Evolutionary conservation across 2,329 filamentous ascomycete genomes (phyloP).

Genomic region (Penicillium brasilianum): DNA sequence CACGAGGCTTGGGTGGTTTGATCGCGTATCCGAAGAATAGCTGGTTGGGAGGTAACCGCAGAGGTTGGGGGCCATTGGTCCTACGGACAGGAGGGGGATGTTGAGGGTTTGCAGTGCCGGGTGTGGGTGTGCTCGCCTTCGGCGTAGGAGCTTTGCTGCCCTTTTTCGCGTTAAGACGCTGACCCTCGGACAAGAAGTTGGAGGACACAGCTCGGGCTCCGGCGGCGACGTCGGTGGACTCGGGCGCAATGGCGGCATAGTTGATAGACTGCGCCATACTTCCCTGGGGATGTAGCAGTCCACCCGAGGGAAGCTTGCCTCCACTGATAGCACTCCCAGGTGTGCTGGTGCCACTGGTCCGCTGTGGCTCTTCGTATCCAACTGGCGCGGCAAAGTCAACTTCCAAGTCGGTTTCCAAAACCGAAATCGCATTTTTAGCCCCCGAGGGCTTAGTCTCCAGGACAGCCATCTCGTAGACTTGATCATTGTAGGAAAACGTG

Average conservation of each 20-base stretch:
- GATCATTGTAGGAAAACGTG: conserved; percentile 95
- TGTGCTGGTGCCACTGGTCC: conserved; percentile 81
- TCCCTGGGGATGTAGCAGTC: conserved; percentile 79
- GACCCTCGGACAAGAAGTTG: conserved; percentile 79
- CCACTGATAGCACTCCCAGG: conserved; percentile 71
- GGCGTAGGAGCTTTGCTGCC: conserved; percentile 74
- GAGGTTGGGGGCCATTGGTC: conserved; percentile 81
- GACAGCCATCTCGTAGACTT: conserved; percentile 89
- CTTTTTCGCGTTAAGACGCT: conserved; percentile 83
- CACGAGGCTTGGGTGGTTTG: conserved; percentile 81
- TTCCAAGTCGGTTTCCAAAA: conserved; percentile 93
- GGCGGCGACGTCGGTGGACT: conserved; percentile 67
- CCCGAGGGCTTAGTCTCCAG: conserved; percentile 88
- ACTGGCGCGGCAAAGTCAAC: conserved; percentile 95
- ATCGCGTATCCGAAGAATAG: conserved; percentile 96
- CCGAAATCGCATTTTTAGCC: conserved; percentile 82
- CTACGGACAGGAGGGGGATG: conserved; percentile 53
- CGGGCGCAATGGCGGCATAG: conserved; percentile 86
- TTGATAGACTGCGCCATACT: conserved; percentile 99
- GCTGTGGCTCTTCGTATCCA: conserved; percentile 88
- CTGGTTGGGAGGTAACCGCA: conserved; percentile 84
- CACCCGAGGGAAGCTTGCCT: conserved; percentile 68
- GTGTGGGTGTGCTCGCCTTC: conserved; percentile 73
- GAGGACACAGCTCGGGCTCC: conserved; percentile 70
- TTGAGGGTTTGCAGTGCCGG: conserved; percentile 57